Base-by-base conservation (phyloP, 73 alveolate species). In the Breviolum minutum region DNA sequence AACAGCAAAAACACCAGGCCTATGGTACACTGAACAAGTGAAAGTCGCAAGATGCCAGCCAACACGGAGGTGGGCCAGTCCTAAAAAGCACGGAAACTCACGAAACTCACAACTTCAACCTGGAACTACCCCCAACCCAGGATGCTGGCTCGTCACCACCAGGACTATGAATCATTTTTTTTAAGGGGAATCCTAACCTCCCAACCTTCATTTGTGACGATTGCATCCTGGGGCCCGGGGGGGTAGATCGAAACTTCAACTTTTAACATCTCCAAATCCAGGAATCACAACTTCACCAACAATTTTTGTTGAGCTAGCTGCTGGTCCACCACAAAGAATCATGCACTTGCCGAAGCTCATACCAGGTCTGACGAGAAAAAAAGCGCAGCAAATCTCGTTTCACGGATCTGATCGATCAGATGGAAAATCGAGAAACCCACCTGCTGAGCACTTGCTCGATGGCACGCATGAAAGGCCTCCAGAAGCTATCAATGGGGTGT, bases 401-500 rank as follows among this genome's bases (percentile, higher is more conserved):
- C 10, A 73, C n/a, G 32, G 54, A 40, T 73, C 40, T 19, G 14
- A 10, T 10, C 40, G 32, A 10, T 73, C 32, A 0, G n/a, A 24
- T n/a, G n/a, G n/a, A 19, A 14, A 13, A 73, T 13, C 83, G 26
- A 13, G 32, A 27, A 14, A 54, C 40, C n/a, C n/a, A 54, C 76
- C 97, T 70, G 48, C 97, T 61, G 63, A 70, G 88, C n/a, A 90
- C 87, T 10, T 73, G 85, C 71, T 71, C 97, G 62, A 90, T 89
- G 61, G 96, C 96, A 13, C 96, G 96, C 96, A 89, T 89, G 86
- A 89, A 89, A 14, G 96, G 96, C 73, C 96, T 70, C 63, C 54
- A 27, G 29, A 87, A 17, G 54, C 54, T 40, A 40, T 40, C 54
- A 40, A 40, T 2, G 0, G 54, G 0, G 5, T 40, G 54, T 40